These are phyloP conservation scores for Fusarium nisikadoi DNA, from an alignment of 2,329 filamentous ascomycete species.

Conservation along the genomic window DNA sequence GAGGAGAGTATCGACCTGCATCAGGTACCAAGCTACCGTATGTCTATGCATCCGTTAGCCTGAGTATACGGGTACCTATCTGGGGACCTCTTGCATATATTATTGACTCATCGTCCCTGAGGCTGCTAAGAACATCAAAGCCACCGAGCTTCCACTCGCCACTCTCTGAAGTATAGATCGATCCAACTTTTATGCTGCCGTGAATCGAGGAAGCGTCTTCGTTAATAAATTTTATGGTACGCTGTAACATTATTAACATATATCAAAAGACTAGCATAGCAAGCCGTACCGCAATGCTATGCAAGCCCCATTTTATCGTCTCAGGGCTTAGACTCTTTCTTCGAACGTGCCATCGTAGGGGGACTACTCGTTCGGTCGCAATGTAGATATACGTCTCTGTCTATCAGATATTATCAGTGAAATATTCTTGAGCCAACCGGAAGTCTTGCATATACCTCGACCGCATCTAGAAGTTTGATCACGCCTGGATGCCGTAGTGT, in stretches of 20 bases:
- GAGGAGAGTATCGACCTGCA: constrained; percentile 83
- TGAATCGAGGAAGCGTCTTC: constrained; percentile 92
- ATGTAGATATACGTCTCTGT: constrained; percentile 97
- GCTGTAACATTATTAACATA: constrained; percentile 59
- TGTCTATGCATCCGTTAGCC: constrained; percentile 62
- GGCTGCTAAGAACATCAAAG: constrained; percentile 91
- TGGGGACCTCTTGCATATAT: constrained; percentile 72
- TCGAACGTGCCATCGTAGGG: constrained; percentile 89
- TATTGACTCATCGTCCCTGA: constrained; percentile 94
- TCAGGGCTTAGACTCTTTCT: constrained; percentile 88
- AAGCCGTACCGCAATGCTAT: constrained; percentile 77
- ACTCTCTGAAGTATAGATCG: constrained; percentile 92
- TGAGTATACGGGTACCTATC: background rate
- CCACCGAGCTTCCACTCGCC: constrained; percentile 98
- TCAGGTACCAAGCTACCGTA: constrained; percentile 91
- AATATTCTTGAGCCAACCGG: background rate
- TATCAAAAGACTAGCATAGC: too few relatives aligned
- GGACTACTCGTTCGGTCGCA: constrained; percentile 89
- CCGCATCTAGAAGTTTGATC: constrained; percentile 91
- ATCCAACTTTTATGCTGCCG: constrained; percentile 84
- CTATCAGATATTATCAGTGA: constrained; percentile 56
- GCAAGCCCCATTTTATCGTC: constrained; percentile 96
- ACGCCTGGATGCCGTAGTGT: constrained; percentile 95
- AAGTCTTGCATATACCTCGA: constrained; percentile 72
- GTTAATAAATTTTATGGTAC: constrained; percentile 96